A percentile compares a stretch with the other conserved stretches of the same genome.
These are phyloP conservation scores for Aspergillus calidoustus DNA, from an alignment of 2,329 filamentous ascomycete genomes.

Conservation along the genomic window DNA sequence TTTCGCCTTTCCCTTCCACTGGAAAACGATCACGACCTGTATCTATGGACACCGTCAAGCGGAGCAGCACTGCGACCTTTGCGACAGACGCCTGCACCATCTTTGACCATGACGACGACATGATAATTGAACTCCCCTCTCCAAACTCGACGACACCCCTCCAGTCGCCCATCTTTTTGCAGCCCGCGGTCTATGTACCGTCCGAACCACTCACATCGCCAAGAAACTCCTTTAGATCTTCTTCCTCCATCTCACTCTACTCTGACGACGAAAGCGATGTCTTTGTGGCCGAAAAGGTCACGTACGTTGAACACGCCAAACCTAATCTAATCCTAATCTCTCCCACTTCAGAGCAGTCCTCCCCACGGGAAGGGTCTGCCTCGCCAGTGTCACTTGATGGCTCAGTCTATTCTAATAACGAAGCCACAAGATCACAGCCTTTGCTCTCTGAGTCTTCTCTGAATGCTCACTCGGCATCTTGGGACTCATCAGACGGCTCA, in stretches of 20 bases:
- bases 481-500: conserved; percentile 7
- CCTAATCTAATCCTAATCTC: conserved; percentile 41
- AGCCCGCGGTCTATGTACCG: conserved; percentile 36
- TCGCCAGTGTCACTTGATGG: background rate
- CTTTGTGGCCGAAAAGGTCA: conserved; percentile 39
- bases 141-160: conserved; percentile 33
- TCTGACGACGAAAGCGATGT: conserved; percentile 40
- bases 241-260: conserved; percentile 33
- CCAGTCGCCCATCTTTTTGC: conserved; percentile 35
- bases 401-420: conserved; percentile 13
- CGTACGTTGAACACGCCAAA: conserved; percentile 35
- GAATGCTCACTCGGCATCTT: conserved; percentile 1
- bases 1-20: conserved; percentile 27
- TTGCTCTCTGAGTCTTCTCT: background rate
- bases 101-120: conserved; percentile 25
- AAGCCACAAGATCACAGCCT: background rate
- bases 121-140: conserved; percentile 40
- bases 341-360: conserved; percentile 25
- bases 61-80: conserved; percentile 37
- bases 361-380: background rate
- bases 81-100: conserved; percentile 37
- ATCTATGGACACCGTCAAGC: conserved; percentile 42
- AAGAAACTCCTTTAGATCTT: conserved; percentile 26
- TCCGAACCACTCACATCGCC: conserved; percentile 27
- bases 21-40: conserved; percentile 37